Evolutionary conservation across 139 green algal species (phyloP), one percentile per base, ranked within the genome.

Genomic region (Chlorella sorokiniana): DNA sequence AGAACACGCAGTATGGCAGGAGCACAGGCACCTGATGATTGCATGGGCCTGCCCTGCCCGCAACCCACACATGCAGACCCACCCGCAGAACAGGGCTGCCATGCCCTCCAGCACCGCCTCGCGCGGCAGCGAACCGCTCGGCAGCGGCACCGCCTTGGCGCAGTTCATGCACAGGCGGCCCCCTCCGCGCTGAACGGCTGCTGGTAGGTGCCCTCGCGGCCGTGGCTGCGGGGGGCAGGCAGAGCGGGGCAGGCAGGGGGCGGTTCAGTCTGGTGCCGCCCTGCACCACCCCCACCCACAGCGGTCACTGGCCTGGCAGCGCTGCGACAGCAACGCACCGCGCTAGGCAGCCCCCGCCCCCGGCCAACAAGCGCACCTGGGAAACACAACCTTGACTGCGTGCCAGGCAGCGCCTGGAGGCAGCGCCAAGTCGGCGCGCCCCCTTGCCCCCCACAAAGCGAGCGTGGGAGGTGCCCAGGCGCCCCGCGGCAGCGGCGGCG

Each of bases 151-250:
- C 35, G 61, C 7, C 67, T 83, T 81, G 42, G 81, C 56, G 86
- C 92, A 96, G 76, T 88, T 76, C 42, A 94, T 65, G 86, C 92
- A 96, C 45, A 94, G 86, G 27, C 92, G 88, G 3, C 20, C 62
- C 23, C 76, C 78, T 59, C 44, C 62, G 10, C 37, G 76, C 3
- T 77, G 81, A 94, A 94, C 18, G 89, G 87, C 84, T 95, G 91
- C 62, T 85, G 83, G 78, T 92, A 93, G n/a, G 31, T 70, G 20
- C 80, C 74, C 44, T 84, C 68, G 4, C 71, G 37, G 35, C 14
- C 69, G 63, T 81, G 52, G 37, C 44, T 68, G 65, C 16, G 52
- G 0, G 25, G 22, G 54, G 48, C 14, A 16, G 48, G 48, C 14
- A 11, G 16, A 16, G 48, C 48, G 48, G 11, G 48, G 11, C 11